Percentiles rank a stretch among this genome's conserved stretches.
phyloP scores from a whole-genome alignment of 108 stramenopile genomes.

The Skeletonema costatum region DNA sequence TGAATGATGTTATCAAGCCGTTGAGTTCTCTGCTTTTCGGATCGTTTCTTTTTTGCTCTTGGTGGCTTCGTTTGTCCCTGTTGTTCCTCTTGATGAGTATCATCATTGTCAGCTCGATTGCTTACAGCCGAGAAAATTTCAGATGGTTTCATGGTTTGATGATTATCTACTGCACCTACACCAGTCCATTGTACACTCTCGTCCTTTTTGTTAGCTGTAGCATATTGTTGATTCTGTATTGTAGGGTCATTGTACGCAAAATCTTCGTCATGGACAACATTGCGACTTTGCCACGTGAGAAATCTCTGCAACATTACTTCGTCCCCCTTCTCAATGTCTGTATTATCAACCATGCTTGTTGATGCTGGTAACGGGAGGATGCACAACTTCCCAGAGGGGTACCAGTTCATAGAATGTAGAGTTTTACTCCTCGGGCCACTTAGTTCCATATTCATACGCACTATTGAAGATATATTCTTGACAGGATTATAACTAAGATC shows the following conservation, averaged over 20 bases:
- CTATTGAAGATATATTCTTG: slow-evolving; percentile 48
- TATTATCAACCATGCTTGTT: not conserved
- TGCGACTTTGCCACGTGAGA: slow-evolving; percentile 30
- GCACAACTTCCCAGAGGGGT: slow-evolving; percentile 67
- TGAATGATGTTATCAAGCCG: slow-evolving; percentile 56
- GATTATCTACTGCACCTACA: not conserved
- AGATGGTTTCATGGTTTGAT: slow-evolving; percentile 50
- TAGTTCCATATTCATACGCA: slow-evolving; percentile 26
- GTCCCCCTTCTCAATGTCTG: not conserved
- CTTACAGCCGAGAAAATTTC: slow-evolving; percentile 62
- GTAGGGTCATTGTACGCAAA: slow-evolving; percentile 38
- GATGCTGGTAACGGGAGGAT: slow-evolving; percentile 30
- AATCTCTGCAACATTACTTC: slow-evolving; percentile 18
- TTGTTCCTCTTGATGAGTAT: slow-evolving; percentile 1
- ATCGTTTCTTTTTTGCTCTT: slow-evolving; percentile 27
- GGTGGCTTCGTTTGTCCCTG: slow-evolving; percentile 2
- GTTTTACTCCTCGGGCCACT: slow-evolving; percentile 68
- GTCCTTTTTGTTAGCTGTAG: not conserved
- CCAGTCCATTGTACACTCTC: slow-evolving; percentile 34
- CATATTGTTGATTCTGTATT: not conserved
- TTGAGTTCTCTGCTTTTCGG: slow-evolving; percentile 31
- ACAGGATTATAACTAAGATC: slow-evolving; percentile 59
- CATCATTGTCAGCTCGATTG: slow-evolving; percentile 45
- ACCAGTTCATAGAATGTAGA: slow-evolving; percentile 71
- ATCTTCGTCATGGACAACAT: slow-evolving; percentile 26